Evolutionary conservation across 2,329 filamentous ascomycete genomes (phyloP), one percentile per base, ranked within the genome.

Genomic region (Aspergillus intermedius): DNA sequence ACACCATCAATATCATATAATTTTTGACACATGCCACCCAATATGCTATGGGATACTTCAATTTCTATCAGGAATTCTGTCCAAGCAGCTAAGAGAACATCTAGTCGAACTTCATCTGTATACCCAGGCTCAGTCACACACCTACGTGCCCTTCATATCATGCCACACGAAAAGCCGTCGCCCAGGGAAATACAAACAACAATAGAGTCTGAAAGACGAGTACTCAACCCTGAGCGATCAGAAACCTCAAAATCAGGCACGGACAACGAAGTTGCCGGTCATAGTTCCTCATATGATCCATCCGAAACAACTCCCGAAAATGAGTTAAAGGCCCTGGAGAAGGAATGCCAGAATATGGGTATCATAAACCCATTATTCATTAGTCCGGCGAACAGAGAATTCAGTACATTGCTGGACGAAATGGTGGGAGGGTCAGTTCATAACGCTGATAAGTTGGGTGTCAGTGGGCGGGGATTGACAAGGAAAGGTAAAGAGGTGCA

Each of bases 241-340:
- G 61, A 63, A 17, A 61, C 52, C 6, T 57, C 56, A 22, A 53
- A 59, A 41, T 55, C 53, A 8, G 61, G 61, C n/a, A 56, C 59
- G 9, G 61, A 63, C 30, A 59, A 61, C 21, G 60, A 59, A 45
- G 58, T 61, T 7, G 60, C 52, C 1, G 50, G 49, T 3, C 59
- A 63, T 50, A 54, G 53, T 19, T 57, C 56, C 3, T 60, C 61
- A 10, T 63, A 60, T 41, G 60, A 63, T 25, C 60, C 59, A 3
- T 46, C 50, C 8, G 55, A 46, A 35, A 61, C 60, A 15, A 47
- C 48, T 15, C 54, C 58, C 0, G 59, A 58, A 5, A 44, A 45
- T 10, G 60, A 63, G 30, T 53, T 54, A 1, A 49, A 45, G 5
- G 56, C 53, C 4, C 49, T 59, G 7, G 49, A 58, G 21, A 56